These are phyloP conservation scores for Candolleomyces efflorescens DNA, from an alignment of 768 basidiomycete species.

Conservation along the genomic window DNA sequence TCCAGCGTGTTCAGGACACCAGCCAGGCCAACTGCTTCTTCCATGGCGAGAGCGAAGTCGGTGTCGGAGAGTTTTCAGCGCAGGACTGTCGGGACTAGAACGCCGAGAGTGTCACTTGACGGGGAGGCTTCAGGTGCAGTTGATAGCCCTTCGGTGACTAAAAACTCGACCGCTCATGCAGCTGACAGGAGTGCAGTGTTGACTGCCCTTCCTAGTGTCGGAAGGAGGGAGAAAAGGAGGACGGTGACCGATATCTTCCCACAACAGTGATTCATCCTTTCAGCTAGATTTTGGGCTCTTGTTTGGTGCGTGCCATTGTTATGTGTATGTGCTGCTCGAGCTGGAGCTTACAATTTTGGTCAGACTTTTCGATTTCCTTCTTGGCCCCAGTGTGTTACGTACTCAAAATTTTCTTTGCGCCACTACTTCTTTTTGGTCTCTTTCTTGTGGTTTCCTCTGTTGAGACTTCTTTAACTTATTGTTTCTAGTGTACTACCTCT, in stretches of 20 bases:
- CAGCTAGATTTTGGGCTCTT: constrained; percentile 2
- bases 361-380: constrained; percentile 4
- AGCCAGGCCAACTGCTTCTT: constrained; percentile 1
- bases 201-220: constrained; percentile 19
- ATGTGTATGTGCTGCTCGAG: constrained; percentile 6
- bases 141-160: constrained; percentile 4
- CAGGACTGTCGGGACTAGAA: constrained; percentile 33
- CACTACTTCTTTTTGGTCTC: neutral
- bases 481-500: too few species aligned
- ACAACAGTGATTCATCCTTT: constrained; percentile 13
- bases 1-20: neutral
- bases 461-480: too few species aligned
- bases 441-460: neutral
- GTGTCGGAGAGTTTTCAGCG: constrained; percentile 50
- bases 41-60: constrained; percentile 8
- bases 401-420: neutral
- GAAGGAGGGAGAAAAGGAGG: constrained; percentile 36
- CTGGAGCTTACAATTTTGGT: constrained; percentile 3
- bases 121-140: constrained; percentile 19
- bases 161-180: constrained; percentile 22
- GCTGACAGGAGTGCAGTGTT: constrained; percentile 39
- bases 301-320: neutral
- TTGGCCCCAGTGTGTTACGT: neutral
- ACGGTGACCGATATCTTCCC: constrained; percentile 47
- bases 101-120: constrained; percentile 42